phyloP scores from a whole-genome alignment of 148 eudicot species.

The Rhododendron williamsianum region DNA sequence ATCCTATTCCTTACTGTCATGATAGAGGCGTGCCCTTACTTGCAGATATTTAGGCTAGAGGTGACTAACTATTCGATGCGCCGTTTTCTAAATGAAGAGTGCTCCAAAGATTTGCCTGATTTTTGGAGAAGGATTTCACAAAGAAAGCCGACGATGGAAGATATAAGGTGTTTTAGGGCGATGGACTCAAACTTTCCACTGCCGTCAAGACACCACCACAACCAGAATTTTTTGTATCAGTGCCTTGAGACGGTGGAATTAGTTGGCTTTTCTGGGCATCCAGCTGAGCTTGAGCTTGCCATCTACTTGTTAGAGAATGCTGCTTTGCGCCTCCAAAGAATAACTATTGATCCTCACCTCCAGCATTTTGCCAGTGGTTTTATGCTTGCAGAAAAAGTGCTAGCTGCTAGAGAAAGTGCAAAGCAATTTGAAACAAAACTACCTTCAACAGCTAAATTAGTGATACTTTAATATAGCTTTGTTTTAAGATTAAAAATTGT shows the following conservation, averaged over 20 bases:
- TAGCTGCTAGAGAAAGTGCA: neutral
- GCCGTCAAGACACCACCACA: neutral
- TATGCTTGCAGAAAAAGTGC: neutral
- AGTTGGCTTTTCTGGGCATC: neutral
- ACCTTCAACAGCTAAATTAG: neutral
- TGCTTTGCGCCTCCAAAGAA: neutral
- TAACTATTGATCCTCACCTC: neutral
- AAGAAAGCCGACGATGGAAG: neutral
- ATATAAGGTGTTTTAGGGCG: neutral
- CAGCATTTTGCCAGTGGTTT: neutral
- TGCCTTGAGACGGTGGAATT: neutral
- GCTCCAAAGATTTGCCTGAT: neutral
- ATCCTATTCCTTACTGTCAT: neutral
- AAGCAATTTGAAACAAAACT: neutral
- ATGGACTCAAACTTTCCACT: neutral
- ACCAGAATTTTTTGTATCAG: neutral
- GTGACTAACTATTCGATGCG: neutral
- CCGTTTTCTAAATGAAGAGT: neutral
- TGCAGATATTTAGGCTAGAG: neutral
- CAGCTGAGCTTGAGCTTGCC: slow-evolving; percentile 1
- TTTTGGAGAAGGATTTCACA: neutral
- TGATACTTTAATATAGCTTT: neutral
- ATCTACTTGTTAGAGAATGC: neutral
- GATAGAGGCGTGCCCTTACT: neutral
- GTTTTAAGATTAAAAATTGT: neutral